Evolutionary conservation across 345 rosid genomes (phyloP).

Genomic region (Erodium maritimum): DNA sequence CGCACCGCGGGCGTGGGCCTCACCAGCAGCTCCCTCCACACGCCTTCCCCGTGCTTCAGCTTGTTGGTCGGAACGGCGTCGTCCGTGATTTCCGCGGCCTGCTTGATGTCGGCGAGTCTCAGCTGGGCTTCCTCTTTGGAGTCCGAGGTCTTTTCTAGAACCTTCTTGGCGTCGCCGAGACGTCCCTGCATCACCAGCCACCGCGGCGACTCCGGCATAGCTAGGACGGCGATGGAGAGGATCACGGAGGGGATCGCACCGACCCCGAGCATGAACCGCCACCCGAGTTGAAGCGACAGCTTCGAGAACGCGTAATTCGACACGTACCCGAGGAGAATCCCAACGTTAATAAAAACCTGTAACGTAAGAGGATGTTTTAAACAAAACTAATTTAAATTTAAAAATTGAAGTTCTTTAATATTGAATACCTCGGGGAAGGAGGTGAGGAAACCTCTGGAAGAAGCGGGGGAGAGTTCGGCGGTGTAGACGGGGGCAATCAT

Average conservation of each 20-base stretch:
- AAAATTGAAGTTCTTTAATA: not conserved
- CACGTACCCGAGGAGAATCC: constrained; percentile 68
- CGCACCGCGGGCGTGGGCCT: constrained; percentile 56
- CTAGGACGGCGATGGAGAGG: constrained; percentile 40
- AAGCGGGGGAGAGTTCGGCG: constrained; percentile 84
- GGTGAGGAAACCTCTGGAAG: constrained; percentile 77
- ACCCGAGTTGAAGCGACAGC: constrained; percentile 38
- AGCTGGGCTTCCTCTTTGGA: constrained; percentile 40
- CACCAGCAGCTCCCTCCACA: constrained; percentile 55
- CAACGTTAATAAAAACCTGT: constrained; percentile 69
- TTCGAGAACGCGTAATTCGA: constrained; percentile 68
- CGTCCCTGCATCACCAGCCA: constrained; percentile 94
- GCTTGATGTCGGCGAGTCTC: constrained; percentile 65
- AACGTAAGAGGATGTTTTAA: too few species aligned
- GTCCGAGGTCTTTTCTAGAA: constrained; percentile 67
- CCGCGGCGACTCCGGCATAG: constrained; percentile 95
- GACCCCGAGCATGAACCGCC: constrained; percentile 85
- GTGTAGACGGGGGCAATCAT: constrained; percentile 95
- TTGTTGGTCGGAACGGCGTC: constrained; percentile 40
- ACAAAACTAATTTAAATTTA: too few species aligned
- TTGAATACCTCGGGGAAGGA: constrained; percentile 96
- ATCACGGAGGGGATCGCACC: constrained; percentile 65
- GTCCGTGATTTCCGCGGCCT: constrained; percentile 72
- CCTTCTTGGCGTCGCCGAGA: constrained; percentile 64
- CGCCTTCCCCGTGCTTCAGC: constrained; percentile 46